phyloP scores from a whole-genome alignment of 495 filamentous ascomycete species.

The Aspergillus steynii region DNA sequence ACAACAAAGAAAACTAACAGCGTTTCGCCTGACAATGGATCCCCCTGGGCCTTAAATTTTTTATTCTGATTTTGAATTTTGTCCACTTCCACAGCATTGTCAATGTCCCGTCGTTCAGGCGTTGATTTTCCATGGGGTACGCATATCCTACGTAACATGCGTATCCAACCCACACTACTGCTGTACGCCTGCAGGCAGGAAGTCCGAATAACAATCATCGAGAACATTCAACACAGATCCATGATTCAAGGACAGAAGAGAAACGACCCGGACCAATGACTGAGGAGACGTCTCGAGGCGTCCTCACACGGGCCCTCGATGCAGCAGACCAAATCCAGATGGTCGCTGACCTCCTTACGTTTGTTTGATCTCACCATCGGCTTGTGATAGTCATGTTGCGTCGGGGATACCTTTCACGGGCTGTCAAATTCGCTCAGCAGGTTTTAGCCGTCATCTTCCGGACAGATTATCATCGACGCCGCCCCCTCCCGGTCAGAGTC shows the following conservation, averaged over 20 bases:
- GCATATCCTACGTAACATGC: slow-evolving; percentile 4
- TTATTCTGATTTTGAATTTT: background rate
- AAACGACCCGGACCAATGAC: background rate
- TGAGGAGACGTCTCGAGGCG: background rate
- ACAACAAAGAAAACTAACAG: background rate
- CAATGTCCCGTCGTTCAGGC: background rate
- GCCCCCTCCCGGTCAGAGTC: no score
- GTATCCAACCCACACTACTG: slow-evolving; percentile 3
- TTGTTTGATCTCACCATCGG: slow-evolving; percentile 2
- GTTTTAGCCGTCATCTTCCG: background rate
- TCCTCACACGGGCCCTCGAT: slow-evolving; percentile 7
- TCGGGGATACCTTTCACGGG: background rate
- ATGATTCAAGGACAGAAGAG: slow-evolving; percentile 1
- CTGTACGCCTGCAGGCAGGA: background rate
- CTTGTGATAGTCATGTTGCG: background rate
- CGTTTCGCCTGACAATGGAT: background rate
- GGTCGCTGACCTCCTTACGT: background rate
- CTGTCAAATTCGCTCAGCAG: background rate
- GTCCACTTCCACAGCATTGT: background rate
- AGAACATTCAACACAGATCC: slow-evolving; percentile 3
- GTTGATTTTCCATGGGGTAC: background rate
- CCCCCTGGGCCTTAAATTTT: background rate
- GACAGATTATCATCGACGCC: background rate
- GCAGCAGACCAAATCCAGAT: slow-evolving; percentile 4
- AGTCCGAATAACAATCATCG: slow-evolving; percentile 1